phyloP scores from a whole-genome alignment of 2,329 filamentous ascomycete genomes.

The Shiraia bambusicola region DNA sequence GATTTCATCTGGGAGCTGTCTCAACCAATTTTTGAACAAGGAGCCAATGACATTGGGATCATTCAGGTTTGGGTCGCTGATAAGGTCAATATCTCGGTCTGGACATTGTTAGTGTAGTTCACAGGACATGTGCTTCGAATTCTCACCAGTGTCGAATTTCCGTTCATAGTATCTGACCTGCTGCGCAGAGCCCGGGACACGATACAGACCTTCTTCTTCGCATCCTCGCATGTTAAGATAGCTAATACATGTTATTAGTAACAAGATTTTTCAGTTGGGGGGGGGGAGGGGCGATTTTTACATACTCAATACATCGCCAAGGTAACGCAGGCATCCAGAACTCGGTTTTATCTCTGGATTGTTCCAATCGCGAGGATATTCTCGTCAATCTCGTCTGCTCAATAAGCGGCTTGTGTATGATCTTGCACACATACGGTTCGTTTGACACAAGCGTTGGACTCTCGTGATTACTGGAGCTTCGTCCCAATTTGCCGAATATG shows the following conservation, averaged over 20 bases:
- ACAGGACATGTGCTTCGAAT: background rate
- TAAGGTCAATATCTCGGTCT: conserved; percentile 88
- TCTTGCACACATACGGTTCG: conserved; percentile 79
- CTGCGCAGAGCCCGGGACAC: conserved; percentile 84
- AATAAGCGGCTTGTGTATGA: conserved; percentile 82
- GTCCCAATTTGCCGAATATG: conserved; percentile 74
- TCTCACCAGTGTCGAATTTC: conserved; percentile 80
- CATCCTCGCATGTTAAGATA: conserved; percentile 94
- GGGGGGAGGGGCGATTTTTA: conserved; percentile 14
- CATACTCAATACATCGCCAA: conserved; percentile 87
- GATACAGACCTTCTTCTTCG: conserved; percentile 90
- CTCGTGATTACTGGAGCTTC: conserved; percentile 70
- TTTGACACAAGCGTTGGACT: conserved; percentile 65
- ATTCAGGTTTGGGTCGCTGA: conserved; percentile 82
- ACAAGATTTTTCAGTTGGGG: background rate
- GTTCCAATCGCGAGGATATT: conserved; percentile 85
- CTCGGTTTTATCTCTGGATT: conserved; percentile 91
- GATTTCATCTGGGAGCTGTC: conserved; percentile 90
- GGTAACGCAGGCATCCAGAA: conserved; percentile 98
- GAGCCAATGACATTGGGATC: conserved; percentile 97
- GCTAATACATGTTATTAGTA: conserved; percentile 41
- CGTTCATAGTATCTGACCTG: conserved; percentile 94
- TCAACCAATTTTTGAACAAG: conserved; percentile 94
- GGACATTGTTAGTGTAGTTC: conserved; percentile 11
- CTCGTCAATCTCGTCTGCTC: conserved; percentile 88